phyloP scores from a whole-genome alignment of 2,329 filamentous ascomycete species.

The Metarhizium humberi region DNA sequence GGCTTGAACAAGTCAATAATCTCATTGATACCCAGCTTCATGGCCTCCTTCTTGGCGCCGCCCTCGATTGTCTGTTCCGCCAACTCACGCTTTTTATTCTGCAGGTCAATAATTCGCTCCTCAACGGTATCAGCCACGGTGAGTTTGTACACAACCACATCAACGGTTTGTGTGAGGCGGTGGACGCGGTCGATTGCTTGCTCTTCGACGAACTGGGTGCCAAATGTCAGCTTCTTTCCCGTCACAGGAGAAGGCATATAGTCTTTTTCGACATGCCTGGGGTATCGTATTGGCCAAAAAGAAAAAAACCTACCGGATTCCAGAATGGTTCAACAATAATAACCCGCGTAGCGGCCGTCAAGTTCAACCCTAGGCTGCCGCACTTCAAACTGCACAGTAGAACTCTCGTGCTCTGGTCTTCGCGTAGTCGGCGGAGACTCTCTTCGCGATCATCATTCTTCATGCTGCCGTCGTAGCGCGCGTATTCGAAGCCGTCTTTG shows the following conservation, averaged over 20 bases:
- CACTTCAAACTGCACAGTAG: conserved; percentile 91
- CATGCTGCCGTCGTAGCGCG: conserved; percentile 93
- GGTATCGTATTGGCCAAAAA: too few relatives aligned
- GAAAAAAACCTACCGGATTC: conserved; percentile 62
- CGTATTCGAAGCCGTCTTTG: conserved; percentile 64
- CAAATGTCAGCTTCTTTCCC: background rate
- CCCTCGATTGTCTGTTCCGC: conserved; percentile 89
- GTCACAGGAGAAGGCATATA: too few relatives aligned
- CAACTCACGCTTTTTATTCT: conserved; percentile 85
- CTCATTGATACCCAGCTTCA: conserved; percentile 86
- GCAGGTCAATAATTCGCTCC: conserved; percentile 86
- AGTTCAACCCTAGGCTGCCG: conserved; percentile 83
- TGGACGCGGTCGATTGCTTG: conserved; percentile 98
- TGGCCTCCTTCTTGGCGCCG: conserved; percentile 59
- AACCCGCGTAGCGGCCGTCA: conserved; percentile 87
- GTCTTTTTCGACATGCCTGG: too few relatives aligned
- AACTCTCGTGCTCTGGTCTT: conserved; percentile 66
- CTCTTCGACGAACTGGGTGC: conserved; percentile 80
- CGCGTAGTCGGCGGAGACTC: conserved; percentile 67
- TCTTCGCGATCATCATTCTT: conserved; percentile 86
- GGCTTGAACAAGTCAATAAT: conserved; percentile 83
- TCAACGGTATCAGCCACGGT: conserved; percentile 83
- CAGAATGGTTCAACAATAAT: conserved; percentile 97
- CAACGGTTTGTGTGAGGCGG: conserved; percentile 90
- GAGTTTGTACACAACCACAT: conserved; percentile 92